These are phyloP conservation scores for Chaetomium strumarium DNA, from an alignment of 2,329 filamentous ascomycete species.

Conservation along the genomic window DNA sequence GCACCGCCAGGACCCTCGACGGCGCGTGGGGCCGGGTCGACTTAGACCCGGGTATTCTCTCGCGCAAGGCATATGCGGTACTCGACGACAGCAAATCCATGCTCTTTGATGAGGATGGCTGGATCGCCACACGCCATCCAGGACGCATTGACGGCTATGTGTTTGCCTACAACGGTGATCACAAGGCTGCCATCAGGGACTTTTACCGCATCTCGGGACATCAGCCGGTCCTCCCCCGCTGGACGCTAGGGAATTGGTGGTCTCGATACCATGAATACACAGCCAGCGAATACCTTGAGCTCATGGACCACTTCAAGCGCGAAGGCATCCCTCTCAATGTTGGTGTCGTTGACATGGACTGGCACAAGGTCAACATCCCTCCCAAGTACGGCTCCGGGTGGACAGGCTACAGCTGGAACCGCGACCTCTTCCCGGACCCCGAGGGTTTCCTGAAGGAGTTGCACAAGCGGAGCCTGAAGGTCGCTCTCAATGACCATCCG, in stretches of 20 bases:
- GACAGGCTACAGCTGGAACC: constrained; percentile 60
- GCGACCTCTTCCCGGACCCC: constrained; percentile 51
- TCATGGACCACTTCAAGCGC: constrained; percentile 51
- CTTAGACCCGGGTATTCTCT: constrained; percentile 26
- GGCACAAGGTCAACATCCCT: constrained; percentile 49
- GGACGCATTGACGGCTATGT: constrained; percentile 25
- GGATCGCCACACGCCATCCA: constrained; percentile 20
- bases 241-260: constrained; percentile 61
- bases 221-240: constrained; percentile 30
- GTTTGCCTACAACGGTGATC: constrained; percentile 24
- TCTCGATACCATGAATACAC: constrained; percentile 55
- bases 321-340: constrained; percentile 51
- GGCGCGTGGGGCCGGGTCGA: constrained; percentile 26
- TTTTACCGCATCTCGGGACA: constrained; percentile 32
- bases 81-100: constrained; percentile 27
- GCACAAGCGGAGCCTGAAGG: constrained; percentile 46
- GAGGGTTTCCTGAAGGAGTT: constrained; percentile 44
- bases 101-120: constrained; percentile 24
- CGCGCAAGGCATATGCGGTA: constrained; percentile 22
- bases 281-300: constrained; percentile 47
- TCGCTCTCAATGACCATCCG: constrained; percentile 57
- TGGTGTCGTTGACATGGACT: constrained; percentile 61
- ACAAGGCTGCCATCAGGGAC: constrained; percentile 27
- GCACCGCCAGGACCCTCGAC: constrained; percentile 35
- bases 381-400: constrained; percentile 41